Evolutionary conservation across 225 moss, liverwort and hornwort genomes (phyloP), one percentile per base, ranked within the genome.

Genomic region (Takakia lepidozioides): DNA sequence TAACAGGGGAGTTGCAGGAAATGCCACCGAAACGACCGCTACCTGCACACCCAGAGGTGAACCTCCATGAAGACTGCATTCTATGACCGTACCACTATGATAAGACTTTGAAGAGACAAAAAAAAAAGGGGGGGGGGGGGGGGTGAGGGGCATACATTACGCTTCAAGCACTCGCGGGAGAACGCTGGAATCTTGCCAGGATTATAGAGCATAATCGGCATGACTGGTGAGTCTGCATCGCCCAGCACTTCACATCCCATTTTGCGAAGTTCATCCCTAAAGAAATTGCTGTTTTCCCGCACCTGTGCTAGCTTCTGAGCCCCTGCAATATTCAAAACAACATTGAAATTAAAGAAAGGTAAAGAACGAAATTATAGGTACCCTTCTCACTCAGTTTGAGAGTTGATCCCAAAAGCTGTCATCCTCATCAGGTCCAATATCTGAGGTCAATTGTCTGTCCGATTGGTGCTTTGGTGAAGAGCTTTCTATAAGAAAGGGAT

Each of bases 171-270:
- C 60, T 88, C 86, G 18, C 81, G 74, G 39, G 78, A 81, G 56
- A 93, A 93, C 19, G 85, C 88, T 19, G 93, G 80, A 49, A 93
- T 88, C 63, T 81, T 81, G 48, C 85, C 83, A 53, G 93, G 93
- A 57, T 83, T 74, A 59, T 83, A 93, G 16, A 93, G 69, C 93
- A 88, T 88, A n/a, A 93, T 69, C 20, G 93, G 93, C 86, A 93
- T 93, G 19, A 93, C 66, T 29, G 88, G 88, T 27, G 93, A 93
- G 56, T 93, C 86, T 62, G 78, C 86, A 59, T 86, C 75, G 25
- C 88, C 88, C 13, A 88, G 66, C 48, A 93, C 86, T 30, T 93
- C 78, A 43, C 85, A 88, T 44, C 93, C 86, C 78, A 88, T 81
- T 53, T 74, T 88, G 37, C 75, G 81, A 48, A 93, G 75, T 58